phyloP scores from a whole-genome alignment of 1,284 basidiomycete genomes.

The Melampsora americana region DNA sequence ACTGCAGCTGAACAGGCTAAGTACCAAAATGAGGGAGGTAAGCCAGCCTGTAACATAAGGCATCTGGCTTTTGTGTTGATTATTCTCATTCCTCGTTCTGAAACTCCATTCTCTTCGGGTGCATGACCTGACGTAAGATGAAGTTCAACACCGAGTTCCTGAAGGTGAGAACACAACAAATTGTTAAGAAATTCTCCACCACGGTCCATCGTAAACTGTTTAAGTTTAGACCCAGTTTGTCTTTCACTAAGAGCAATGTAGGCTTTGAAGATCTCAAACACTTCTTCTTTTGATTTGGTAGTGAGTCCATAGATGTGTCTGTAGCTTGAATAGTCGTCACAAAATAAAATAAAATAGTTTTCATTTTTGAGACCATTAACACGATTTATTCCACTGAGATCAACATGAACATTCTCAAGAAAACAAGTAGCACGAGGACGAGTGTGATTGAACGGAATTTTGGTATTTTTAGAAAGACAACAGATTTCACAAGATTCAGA shows the following conservation, averaged over 20 bases:
- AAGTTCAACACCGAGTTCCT: background rate
- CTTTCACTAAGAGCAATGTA: background rate
- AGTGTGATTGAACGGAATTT: background rate
- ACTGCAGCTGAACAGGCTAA: background rate
- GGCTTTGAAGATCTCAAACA: background rate
- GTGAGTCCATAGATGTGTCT: background rate
- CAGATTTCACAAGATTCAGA: background rate
- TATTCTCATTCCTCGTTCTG: conserved; percentile 8
- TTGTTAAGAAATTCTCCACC: background rate
- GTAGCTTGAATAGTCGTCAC: background rate
- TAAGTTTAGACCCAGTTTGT: background rate
- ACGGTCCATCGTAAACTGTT: background rate
- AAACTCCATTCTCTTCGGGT: conserved; percentile 19
- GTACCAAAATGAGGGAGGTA: background rate
- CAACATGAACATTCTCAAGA: conserved; percentile 3
- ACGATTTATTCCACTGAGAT: background rate
- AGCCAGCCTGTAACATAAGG: background rate
- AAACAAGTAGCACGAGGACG: background rate
- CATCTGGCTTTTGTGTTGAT: conserved; percentile 15
- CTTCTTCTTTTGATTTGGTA: background rate
- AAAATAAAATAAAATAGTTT: background rate
- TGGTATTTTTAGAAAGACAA: background rate
- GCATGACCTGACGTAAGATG: background rate
- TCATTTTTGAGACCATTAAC: background rate
- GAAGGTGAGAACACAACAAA: background rate